Percentiles rank a stretch among this genome's conserved stretches.
Conservation (phyloP, 805 yeast genomes). For the Ogataea thermomethanolica region DNA sequence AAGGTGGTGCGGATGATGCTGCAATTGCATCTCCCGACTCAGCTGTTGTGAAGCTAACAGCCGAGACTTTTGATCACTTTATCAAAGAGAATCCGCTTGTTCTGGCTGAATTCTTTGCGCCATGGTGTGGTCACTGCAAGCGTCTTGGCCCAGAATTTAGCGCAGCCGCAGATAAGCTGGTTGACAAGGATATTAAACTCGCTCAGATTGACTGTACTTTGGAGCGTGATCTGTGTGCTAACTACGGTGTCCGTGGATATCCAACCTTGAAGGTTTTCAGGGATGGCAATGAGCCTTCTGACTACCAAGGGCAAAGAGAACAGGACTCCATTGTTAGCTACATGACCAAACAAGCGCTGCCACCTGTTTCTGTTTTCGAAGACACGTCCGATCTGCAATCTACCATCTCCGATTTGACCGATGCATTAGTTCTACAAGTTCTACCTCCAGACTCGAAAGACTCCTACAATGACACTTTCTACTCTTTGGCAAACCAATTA, state of each 20-base stretch:
- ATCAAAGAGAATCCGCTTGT: constrained; percentile 72
- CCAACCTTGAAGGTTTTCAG: constrained; percentile 81
- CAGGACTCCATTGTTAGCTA: constrained; percentile 72
- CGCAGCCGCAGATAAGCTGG: constrained; percentile 64
- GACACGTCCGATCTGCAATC: constrained; percentile 48
- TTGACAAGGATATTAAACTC: constrained; percentile 59
- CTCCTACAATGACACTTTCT: constrained; percentile 54
- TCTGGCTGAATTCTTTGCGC: constrained; percentile 84
- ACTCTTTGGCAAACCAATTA: constrained; percentile 55
- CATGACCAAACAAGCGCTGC: constrained; percentile 79
- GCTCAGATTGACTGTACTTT: constrained; percentile 87
- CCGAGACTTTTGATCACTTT: constrained; percentile 62
- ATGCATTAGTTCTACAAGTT: constrained; percentile 57
- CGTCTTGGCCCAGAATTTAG: constrained; percentile 76
- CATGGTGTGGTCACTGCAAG: constrained; percentile 99
- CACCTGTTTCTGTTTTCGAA: constrained; percentile 58
- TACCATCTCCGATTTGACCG: constrained; percentile 42
- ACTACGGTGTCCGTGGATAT: constrained; percentile 71
- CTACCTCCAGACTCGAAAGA: constrained; percentile 30
- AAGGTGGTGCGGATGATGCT: constrained; percentile 39
- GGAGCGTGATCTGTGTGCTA: constrained; percentile 65
- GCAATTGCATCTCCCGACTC: constrained; percentile 80
- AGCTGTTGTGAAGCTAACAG: constrained; percentile 77
- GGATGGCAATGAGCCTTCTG: constrained; percentile 46
- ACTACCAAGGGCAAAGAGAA: constrained; percentile 82